Percentiles rank a stretch among this genome's conserved stretches.
Evolutionary conservation across 1,139 yeast genomes (phyloP).

Genomic region (Williopsis jadinii): DNA sequence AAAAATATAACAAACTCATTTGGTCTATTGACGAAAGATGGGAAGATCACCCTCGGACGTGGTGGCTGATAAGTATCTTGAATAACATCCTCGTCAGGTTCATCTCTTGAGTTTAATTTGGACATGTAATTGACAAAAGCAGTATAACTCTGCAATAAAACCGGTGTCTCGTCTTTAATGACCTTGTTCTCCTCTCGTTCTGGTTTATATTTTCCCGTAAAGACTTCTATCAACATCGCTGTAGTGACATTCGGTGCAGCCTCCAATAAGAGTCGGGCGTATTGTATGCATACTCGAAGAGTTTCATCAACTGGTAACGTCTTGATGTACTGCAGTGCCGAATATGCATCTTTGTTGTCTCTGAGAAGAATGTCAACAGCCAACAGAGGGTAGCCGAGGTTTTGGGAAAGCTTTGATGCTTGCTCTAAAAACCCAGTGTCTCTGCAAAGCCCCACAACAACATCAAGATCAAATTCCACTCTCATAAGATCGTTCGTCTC

Average conservation of each 20-base stretch:
- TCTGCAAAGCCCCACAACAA: constrained; percentile 65
- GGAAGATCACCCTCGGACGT: constrained; percentile 77
- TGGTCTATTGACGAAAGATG: constrained; percentile 78
- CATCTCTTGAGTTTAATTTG: constrained; percentile 10
- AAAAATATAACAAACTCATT: constrained; percentile 87
- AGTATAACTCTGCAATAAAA: constrained; percentile 55
- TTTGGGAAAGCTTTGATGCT: constrained; percentile 66
- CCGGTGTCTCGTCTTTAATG: constrained; percentile 26
- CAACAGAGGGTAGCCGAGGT: constrained; percentile 63
- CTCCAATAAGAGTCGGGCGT: constrained; percentile 60
- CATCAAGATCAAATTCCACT: constrained; percentile 54
- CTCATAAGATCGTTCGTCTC: constrained; percentile 32
- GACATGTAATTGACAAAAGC: constrained; percentile 66
- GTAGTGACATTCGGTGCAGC: constrained; percentile 77
- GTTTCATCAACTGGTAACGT: constrained; percentile 75
- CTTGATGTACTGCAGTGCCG: constrained; percentile 61
- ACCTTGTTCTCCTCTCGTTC: constrained; percentile 7
- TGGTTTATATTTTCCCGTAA: constrained; percentile 77
- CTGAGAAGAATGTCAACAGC: constrained; percentile 74
- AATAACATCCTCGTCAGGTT: constrained; percentile 2
- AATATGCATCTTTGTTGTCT: constrained; percentile 56
- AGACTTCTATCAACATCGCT: constrained; percentile 71
- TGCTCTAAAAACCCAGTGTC: constrained; percentile 68
- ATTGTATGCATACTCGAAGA: constrained; percentile 58
- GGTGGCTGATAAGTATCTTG: constrained; percentile 77